Evolutionary conservation across 1,139 yeast genomes (phyloP).

Genomic region (Kurtzmaniella quercitrusa): DNA sequence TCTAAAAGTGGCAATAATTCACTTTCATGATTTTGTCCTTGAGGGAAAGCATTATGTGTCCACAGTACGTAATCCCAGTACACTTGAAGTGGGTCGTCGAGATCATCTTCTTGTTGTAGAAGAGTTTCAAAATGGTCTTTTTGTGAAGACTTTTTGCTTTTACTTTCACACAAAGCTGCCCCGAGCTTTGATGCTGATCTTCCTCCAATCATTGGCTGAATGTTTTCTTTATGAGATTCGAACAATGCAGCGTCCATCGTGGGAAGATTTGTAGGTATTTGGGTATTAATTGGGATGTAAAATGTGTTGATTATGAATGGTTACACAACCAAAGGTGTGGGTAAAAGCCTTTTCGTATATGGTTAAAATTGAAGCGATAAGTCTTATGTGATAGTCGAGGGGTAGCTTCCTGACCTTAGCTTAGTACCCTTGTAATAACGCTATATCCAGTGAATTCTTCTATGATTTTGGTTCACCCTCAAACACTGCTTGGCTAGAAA

Average conservation of each 20-base stretch:
- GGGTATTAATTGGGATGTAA: not conserved
- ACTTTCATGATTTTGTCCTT: slow-evolving; percentile 63
- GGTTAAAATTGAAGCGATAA: too few species aligned
- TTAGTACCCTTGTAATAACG: too few species aligned
- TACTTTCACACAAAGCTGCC: slow-evolving; percentile 29
- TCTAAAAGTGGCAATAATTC: slow-evolving; percentile 68
- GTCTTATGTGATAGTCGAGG: too few species aligned
- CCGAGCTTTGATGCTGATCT: slow-evolving; percentile 62
- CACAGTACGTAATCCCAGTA: slow-evolving; percentile 70
- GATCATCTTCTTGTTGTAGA: slow-evolving; percentile 46
- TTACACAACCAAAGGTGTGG: too few species aligned
- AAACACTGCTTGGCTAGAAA: not conserved
- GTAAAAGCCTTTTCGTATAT: too few species aligned
- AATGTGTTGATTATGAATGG: too few species aligned
- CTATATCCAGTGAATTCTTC: too few species aligned
- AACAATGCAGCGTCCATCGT: slow-evolving; percentile 45
- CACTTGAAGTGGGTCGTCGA: slow-evolving; percentile 80
- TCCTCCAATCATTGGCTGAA: slow-evolving; percentile 66
- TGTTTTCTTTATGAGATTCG: slow-evolving; percentile 78
- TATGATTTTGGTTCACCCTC: too few species aligned
- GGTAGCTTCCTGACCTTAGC: too few species aligned
- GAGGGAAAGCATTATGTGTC: slow-evolving; percentile 65
- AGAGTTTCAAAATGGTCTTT: slow-evolving; percentile 42
- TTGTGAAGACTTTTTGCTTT: slow-evolving; percentile 20
- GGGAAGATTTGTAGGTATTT: not conserved